Base-by-base conservation (phyloP, 495 filamentous ascomycete genomes). In the Penicillium roqueforti region DNA sequence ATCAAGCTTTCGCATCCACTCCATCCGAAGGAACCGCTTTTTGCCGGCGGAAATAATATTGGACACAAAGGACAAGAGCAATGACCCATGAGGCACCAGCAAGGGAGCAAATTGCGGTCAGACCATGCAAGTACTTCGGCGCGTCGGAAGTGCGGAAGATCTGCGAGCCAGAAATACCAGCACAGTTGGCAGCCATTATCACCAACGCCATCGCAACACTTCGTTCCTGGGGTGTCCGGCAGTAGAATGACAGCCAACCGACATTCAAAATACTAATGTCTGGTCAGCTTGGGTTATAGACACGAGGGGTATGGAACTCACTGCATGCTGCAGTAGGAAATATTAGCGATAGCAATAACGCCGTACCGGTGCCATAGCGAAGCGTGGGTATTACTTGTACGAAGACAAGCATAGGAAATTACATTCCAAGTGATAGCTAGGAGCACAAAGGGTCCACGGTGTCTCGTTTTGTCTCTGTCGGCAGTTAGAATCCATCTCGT, bases 121-220 rank as follows among this genome's bases (percentile, higher is more conserved):
- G 41, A 6, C 75, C 79, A 23, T 72, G 68, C 3, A 63, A 53
- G 45, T 84, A 83, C 6, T 76, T 70, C 22, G 76, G 80, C 13
- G 70, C 72, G 31, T 83, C 80, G 16, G 71, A 56, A 0, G 74
- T 72, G 22, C 76, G 75, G 65, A 82, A 83, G 37, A 83, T 68
- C 58, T 83, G 79, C 6, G 72, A 71, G 3, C 80, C 78, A 8
- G 77, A 73, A 23, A 80, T 82, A 2, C 78, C 79, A 3, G 75
- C 66, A 40, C 70, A 66, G 51, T 80, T 80, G 10, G 80, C 81
- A 9, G 76, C 71, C 77, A 82, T 82, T 37, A 84, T 72, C 38
- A 82, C 68, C 43, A 81, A 66, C 74, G 79, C 76, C 76, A 81
- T 80, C 40, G 75, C 71, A 6, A 80, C 60, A 22, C 76, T 76